phyloP scores from a whole-genome alignment of 345 rosid species.

The Firmiana major region DNA sequence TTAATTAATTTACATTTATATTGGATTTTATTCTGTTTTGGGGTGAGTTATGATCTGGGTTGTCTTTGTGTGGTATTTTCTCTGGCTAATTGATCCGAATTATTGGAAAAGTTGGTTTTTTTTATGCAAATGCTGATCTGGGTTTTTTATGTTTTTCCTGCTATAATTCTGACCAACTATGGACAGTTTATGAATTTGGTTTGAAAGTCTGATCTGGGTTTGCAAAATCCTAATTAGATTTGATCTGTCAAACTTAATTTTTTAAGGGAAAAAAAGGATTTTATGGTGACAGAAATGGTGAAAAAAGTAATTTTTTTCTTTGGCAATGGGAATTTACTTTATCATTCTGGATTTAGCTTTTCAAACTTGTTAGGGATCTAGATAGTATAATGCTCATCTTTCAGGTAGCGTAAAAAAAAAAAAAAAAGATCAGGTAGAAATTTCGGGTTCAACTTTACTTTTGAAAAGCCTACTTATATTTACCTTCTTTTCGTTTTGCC shows the following conservation, averaged over 20 bases:
- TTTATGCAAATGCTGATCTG: conserved; percentile 2
- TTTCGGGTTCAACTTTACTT: background rate
- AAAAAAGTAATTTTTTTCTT: background rate
- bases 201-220: background rate
- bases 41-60: background rate
- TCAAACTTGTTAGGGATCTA: background rate
- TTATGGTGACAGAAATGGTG: background rate
- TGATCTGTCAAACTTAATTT: background rate
- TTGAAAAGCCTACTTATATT: background rate
- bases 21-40: background rate
- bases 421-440: background rate
- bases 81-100: background rate
- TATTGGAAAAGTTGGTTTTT: background rate
- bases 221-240: background rate
- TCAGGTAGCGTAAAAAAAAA: no score
- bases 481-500: background rate
- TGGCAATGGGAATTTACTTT: background rate
- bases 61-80: background rate
- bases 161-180: background rate
- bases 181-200: background rate
- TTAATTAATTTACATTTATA: background rate
- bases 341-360: background rate
- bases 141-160: background rate
- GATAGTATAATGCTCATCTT: background rate
- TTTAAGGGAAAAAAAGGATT: background rate